Evolutionary conservation across 306 rosid species (phyloP).

Genomic region (Acacia confusa): DNA sequence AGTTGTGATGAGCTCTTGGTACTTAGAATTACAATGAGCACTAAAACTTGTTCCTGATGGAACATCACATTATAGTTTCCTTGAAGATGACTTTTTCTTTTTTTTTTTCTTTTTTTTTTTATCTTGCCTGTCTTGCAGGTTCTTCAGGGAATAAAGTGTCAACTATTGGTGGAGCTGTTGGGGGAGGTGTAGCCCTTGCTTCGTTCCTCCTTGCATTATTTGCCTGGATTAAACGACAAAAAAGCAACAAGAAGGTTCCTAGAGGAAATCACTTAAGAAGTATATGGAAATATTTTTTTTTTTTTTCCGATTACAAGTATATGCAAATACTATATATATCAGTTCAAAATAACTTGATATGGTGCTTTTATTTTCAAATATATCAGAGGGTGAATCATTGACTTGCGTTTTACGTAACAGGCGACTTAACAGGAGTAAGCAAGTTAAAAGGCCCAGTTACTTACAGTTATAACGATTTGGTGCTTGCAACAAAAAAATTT

Average conservation of each 20-base stretch:
- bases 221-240: background rate
- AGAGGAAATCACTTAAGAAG: background rate
- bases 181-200: background rate
- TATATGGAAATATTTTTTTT: background rate
- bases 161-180: background rate
- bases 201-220: background rate
- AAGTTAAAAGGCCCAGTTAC: background rate
- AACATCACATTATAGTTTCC: no score
- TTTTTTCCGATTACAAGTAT: no score
- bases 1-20: no score
- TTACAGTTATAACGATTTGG: background rate
- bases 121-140: background rate
- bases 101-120: no score
- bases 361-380: background rate
- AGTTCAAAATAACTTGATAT: background rate
- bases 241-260: background rate
- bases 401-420: background rate
- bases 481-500: background rate
- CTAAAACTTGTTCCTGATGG: no score
- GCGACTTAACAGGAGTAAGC: slow-evolving; percentile 31
- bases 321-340: background rate
- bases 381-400: background rate
- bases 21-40: no score
- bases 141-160: background rate
- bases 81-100: background rate